A percentile compares a stretch with the other conserved stretches of the same genome.
Evolutionary conservation across 768 basidiomycete genomes (phyloP).

Genomic region (Peribolospora baueri): DNA sequence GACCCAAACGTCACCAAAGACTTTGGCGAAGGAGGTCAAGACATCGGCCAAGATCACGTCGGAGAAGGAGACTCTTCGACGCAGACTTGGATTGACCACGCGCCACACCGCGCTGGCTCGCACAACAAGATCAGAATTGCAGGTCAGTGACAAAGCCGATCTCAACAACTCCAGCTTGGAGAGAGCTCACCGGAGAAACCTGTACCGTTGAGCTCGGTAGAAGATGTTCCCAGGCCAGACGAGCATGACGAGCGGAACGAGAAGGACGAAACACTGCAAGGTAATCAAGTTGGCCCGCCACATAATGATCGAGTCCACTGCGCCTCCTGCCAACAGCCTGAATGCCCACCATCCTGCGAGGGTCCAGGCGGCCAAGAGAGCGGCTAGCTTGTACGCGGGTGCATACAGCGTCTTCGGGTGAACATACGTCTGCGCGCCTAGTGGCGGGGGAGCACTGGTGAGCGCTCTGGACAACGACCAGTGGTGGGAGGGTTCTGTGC

Average conservation of each 20-base stretch:
- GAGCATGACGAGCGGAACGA: slow-evolving; percentile 2
- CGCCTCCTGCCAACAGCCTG: slow-evolving; percentile 1
- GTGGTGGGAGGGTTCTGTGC: slow-evolving; percentile 6
- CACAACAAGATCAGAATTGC: neutral
- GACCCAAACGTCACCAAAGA: slow-evolving; percentile 81
- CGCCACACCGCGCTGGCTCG: slow-evolving; percentile 39
- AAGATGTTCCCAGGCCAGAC: slow-evolving; percentile 5
- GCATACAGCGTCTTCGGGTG: slow-evolving; percentile 28
- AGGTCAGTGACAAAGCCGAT: neutral
- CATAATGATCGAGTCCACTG: neutral
- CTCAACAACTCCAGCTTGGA: slow-evolving; percentile 2
- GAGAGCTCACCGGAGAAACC: slow-evolving; percentile 1
- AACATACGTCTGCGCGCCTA: slow-evolving; percentile 15
- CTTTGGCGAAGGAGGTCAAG: slow-evolving; percentile 88
- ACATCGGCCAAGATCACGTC: slow-evolving; percentile 90
- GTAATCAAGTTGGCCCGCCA: neutral
- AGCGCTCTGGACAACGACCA: neutral
- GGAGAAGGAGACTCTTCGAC: slow-evolving; percentile 49
- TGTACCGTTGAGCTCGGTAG: slow-evolving; percentile 7
- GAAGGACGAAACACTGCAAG: neutral
- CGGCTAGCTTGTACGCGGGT: slow-evolving; percentile 21
- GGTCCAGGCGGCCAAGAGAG: slow-evolving; percentile 7
- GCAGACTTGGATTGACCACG: slow-evolving; percentile 41
- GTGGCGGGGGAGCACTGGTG: neutral
- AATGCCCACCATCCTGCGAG: slow-evolving; percentile 4